Conservation (phyloP, 2,329 filamentous ascomycete genomes). For the Aspergillus texensis region DNA sequence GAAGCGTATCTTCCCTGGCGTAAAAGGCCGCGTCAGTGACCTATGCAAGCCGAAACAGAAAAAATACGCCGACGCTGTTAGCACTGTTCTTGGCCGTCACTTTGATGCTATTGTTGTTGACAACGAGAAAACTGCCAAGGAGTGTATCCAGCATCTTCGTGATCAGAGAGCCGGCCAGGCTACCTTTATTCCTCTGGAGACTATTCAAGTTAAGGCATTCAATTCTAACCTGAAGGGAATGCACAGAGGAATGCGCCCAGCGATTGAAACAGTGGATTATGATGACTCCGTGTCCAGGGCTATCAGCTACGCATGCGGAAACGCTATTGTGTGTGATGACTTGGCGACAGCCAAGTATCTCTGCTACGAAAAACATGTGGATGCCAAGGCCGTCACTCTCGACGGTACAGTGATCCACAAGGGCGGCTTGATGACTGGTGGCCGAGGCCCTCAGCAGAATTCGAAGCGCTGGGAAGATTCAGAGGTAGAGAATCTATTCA, state of each 20-base stretch:
- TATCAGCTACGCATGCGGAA: constrained; percentile 92
- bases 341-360: constrained; percentile 85
- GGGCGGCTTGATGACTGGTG: constrained; percentile 94
- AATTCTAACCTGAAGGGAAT: constrained; percentile 91
- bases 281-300: constrained; percentile 85
- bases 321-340: constrained; percentile 90
- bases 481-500: constrained; percentile 82
- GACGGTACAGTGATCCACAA: constrained; percentile 98
- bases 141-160: constrained; percentile 92
- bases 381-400: constrained; percentile 90
- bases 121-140: constrained; percentile 88
- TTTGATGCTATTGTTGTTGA: constrained; percentile 96
- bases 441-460: constrained; percentile 75
- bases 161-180: constrained; percentile 84
- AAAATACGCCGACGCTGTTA: constrained; percentile 91
- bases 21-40: constrained; percentile 86
- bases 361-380: constrained; percentile 79
- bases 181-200: constrained; percentile 95
- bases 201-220: constrained; percentile 90
- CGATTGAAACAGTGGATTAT: constrained; percentile 95
- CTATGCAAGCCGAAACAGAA: constrained; percentile 96
- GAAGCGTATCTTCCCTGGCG: constrained; percentile 88
- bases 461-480: constrained; percentile 87
- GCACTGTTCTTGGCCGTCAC: constrained; percentile 86
- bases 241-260: constrained; percentile 77